Evolutionary conservation across 768 basidiomycete genomes (phyloP).

Genomic region (Boletus barrowsii): DNA sequence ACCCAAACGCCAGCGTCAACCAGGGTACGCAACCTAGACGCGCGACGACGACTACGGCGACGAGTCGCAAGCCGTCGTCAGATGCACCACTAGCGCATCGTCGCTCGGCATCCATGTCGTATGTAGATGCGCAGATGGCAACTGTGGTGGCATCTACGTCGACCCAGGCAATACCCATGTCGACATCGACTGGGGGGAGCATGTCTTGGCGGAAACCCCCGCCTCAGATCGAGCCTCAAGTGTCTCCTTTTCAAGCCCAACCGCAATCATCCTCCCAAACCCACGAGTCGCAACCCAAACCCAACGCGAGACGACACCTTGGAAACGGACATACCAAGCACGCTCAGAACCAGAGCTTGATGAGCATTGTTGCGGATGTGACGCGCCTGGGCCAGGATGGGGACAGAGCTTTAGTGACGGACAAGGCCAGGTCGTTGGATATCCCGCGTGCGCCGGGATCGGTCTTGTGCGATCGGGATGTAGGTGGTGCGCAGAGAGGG

Average conservation of each 20-base stretch:
- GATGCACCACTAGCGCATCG: neutral
- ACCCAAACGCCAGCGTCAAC: neutral
- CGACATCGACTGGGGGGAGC: neutral
- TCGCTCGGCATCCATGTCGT: constrained; percentile 17
- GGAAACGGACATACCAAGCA: constrained; percentile 17
- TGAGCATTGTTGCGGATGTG: constrained; percentile 69
- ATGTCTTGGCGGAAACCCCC: constrained; percentile 14
- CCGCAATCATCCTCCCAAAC: neutral
- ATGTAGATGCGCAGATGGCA: neutral
- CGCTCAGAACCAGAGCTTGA: constrained; percentile 40
- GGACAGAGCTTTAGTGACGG: constrained; percentile 1
- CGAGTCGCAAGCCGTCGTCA: neutral
- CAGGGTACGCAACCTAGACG: neutral
- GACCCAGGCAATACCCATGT: neutral
- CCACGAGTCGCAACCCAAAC: constrained; percentile 7
- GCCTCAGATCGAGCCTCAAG: neutral
- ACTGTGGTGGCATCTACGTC: neutral
- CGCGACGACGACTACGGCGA: neutral
- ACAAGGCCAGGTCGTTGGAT: constrained; percentile 22
- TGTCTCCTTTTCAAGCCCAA: neutral
- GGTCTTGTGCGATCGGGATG: neutral
- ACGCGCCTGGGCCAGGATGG: constrained; percentile 36
- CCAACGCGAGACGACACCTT: neutral
- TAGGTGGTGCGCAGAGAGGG: neutral
- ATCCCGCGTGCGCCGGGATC: constrained; percentile 20